These are phyloP conservation scores for Aspergillus nomiae DNA, from an alignment of 2,329 filamentous ascomycete species.

Conservation along the genomic window DNA sequence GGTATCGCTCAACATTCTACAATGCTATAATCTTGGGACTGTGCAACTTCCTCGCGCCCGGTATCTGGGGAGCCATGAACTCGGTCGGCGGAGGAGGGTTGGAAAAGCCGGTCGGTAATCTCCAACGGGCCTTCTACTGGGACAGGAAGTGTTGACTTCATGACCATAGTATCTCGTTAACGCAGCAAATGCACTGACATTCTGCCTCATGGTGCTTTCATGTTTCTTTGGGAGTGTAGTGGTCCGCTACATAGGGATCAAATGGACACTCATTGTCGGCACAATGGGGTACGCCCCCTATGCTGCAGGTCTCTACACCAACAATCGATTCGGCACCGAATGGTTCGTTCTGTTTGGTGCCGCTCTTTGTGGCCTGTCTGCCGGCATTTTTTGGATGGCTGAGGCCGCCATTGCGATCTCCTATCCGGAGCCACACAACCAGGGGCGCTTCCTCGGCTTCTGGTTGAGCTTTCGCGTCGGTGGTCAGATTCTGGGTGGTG, in stretches of 20 bases:
- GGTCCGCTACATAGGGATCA: constrained; percentile 70
- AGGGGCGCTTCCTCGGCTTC: constrained; percentile 65
- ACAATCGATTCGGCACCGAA: constrained; percentile 68
- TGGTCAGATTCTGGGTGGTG: constrained; percentile 71
- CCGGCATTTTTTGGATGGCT: constrained; percentile 74
- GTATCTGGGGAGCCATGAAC: constrained; percentile 75
- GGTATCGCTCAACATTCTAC: constrained; percentile 72
- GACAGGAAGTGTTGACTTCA: background rate
- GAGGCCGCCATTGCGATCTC: constrained; percentile 73
- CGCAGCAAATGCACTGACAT: constrained; percentile 70
- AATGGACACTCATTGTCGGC: constrained; percentile 69
- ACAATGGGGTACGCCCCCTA: constrained; percentile 72
- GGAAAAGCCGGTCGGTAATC: constrained; percentile 51
- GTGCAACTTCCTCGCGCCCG: constrained; percentile 70
- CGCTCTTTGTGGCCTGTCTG: constrained; percentile 68
- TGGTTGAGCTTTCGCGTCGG: constrained; percentile 66
- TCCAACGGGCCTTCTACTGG: background rate
- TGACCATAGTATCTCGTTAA: constrained; percentile 60
- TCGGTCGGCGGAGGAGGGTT: constrained; percentile 70
- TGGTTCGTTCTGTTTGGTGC: constrained; percentile 72
- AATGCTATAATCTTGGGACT: constrained; percentile 72
- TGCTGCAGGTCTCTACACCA: constrained; percentile 70
- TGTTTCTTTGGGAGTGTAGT: constrained; percentile 67
- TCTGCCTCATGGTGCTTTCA: constrained; percentile 71
- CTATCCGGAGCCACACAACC: constrained; percentile 71